Evolutionary conservation across 148 eudicot genomes (phyloP).

Genomic region (Rhododendron henanense): DNA sequence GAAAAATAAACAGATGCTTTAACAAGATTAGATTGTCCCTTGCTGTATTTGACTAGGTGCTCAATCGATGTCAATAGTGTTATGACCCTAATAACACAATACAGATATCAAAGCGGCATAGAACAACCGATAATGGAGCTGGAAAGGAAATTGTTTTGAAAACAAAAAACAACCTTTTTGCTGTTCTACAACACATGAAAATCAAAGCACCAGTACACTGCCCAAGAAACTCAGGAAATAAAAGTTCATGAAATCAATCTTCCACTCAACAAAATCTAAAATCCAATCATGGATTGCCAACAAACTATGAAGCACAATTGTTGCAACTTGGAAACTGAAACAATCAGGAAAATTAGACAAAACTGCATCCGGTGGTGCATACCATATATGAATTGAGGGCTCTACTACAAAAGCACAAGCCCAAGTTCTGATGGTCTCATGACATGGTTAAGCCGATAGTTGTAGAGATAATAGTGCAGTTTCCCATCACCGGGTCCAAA

Average conservation of each 20-base stretch:
- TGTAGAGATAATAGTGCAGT: constrained; percentile 88
- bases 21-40: background rate
- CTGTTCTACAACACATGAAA: background rate
- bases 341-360: constrained; percentile 7
- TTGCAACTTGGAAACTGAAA: background rate
- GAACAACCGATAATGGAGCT: background rate
- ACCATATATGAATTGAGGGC: background rate
- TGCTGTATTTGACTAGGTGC: background rate
- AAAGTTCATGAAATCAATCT: constrained; percentile 2
- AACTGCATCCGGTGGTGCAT: background rate
- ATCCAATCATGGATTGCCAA: constrained; percentile 1
- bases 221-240: background rate
- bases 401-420: constrained; percentile 66
- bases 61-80: background rate
- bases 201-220: background rate
- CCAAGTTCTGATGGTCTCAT: constrained; percentile 85
- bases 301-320: background rate
- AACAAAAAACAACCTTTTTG: background rate
- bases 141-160: background rate
- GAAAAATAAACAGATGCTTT: background rate
- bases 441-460: constrained; percentile 65
- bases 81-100: background rate
- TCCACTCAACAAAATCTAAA: background rate
- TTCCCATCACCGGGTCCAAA: constrained; percentile 93
- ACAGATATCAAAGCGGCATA: background rate